These are phyloP conservation scores for Phaffomyces antillensis DNA, from an alignment of 805 yeast genomes.

Conservation along the genomic window DNA sequence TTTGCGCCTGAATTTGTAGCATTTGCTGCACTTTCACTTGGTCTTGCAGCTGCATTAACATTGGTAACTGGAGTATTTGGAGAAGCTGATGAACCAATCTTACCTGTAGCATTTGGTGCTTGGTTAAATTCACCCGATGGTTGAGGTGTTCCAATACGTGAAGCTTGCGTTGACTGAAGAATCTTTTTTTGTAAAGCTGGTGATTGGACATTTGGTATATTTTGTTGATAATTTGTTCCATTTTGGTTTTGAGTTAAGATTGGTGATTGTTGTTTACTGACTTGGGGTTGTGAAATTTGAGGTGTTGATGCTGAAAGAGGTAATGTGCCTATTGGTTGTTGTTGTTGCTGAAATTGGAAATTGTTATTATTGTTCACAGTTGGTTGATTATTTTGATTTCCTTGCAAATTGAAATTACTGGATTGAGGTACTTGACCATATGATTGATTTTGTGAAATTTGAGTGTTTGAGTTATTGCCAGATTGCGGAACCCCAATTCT, in stretches of 20 bases:
- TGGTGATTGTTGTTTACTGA: slow-evolving; percentile 10
- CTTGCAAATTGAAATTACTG: not conserved
- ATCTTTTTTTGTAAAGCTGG: slow-evolving; percentile 7
- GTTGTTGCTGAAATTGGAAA: slow-evolving; percentile 6
- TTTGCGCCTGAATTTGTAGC: slow-evolving; percentile 22
- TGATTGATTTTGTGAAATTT: slow-evolving; percentile 2
- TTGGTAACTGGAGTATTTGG: slow-evolving; percentile 35
- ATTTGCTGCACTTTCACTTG: slow-evolving; percentile 23
- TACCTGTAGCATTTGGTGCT: slow-evolving; percentile 8
- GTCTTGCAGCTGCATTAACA: slow-evolving; percentile 43
- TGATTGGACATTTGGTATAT: slow-evolving; percentile 12
- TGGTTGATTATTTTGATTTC: slow-evolving; percentile 5
- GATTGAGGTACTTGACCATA: slow-evolving; percentile 1
- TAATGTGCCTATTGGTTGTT: too few species aligned
- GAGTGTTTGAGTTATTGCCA: slow-evolving; percentile 8
- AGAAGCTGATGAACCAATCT: slow-evolving; percentile 19
- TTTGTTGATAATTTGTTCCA: slow-evolving; percentile 7
- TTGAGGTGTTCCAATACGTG: slow-evolving; percentile 18
- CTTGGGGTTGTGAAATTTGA: slow-evolving; percentile 10
- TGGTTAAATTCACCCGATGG: slow-evolving; percentile 9
- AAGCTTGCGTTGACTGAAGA: slow-evolving; percentile 11
- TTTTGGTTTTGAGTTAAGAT: slow-evolving; percentile 6
- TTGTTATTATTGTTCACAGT: not conserved
- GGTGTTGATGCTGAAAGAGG: not conserved
- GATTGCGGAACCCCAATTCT: not conserved